These are phyloP conservation scores for Nitzschia palea DNA, from an alignment of 108 stramenopile genomes.

Conservation along the genomic window DNA sequence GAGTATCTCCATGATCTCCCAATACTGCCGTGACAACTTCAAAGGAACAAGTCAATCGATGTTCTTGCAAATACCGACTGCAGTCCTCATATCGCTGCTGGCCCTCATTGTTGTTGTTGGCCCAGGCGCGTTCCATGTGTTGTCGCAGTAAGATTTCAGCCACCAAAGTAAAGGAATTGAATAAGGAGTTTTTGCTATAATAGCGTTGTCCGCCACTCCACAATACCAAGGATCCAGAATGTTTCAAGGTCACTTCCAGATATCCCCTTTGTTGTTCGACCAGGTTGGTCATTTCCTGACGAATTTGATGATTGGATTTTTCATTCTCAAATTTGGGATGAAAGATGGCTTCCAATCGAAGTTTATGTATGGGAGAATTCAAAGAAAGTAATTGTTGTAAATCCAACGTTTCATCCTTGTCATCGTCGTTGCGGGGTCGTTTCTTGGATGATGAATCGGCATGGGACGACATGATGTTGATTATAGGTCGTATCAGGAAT, in stretches of 20 bases:
- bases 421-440: too few species aligned
- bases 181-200: constrained; percentile 81
- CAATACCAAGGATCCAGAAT: constrained; percentile 85
- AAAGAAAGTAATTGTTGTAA: not conserved
- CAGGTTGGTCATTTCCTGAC: constrained; percentile 56
- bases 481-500: too few species aligned
- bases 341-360: constrained; percentile 83
- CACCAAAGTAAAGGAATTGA: constrained; percentile 60
- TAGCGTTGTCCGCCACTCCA: constrained; percentile 82
- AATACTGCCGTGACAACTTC: constrained; percentile 76
- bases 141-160: constrained; percentile 78
- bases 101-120: constrained; percentile 10
- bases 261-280: constrained; percentile 49
- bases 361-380: constrained; percentile 1
- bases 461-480: too few species aligned
- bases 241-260: constrained; percentile 84
- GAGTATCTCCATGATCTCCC: constrained; percentile 81
- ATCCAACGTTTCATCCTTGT: too few species aligned
- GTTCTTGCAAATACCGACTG: constrained; percentile 48
- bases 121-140: constrained; percentile 59
- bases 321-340: constrained; percentile 92
- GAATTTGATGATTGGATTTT: constrained; percentile 43
- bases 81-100: constrained; percentile 55
- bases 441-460: too few species aligned
- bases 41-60: constrained; percentile 72